Percentiles rank a stretch among this genome's conserved stretches.
Conservation (phyloP, 257 asterid species). For the Striga asiatica region DNA sequence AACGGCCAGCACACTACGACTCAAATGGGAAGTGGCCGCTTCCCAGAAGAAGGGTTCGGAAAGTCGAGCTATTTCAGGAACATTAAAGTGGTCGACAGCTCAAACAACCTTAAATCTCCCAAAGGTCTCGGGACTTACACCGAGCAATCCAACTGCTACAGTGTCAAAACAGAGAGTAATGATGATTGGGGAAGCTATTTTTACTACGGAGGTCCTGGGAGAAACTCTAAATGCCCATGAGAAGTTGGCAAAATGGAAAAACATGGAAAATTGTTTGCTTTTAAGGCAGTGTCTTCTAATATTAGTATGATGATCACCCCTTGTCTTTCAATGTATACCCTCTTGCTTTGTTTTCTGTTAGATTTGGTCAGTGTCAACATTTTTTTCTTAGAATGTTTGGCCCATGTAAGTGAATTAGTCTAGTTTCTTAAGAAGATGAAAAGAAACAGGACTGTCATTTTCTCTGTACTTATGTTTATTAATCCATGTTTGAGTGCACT, state of each 20-base stretch:
- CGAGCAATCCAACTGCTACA: slow-evolving; percentile 73
- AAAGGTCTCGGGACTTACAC: slow-evolving; percentile 63
- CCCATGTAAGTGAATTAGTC: no score
- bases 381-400: no score
- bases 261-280: background rate
- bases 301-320: slow-evolving; percentile 14
- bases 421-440: no score
- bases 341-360: background rate
- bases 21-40: slow-evolving; percentile 84
- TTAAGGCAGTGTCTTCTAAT: slow-evolving; percentile 27
- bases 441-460: no score
- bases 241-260: slow-evolving; percentile 7
- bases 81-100: slow-evolving; percentile 67
- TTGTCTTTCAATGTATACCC: background rate
- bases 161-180: slow-evolving; percentile 60
- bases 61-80: slow-evolving; percentile 75
- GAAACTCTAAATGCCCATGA: slow-evolving; percentile 59
- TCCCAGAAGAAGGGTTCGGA: slow-evolving; percentile 80
- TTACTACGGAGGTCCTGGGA: slow-evolving; percentile 89
- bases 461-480: no score
- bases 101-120: slow-evolving; percentile 64
- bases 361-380: no score
- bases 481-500: no score
- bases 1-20: slow-evolving; percentile 70
- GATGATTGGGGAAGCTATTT: slow-evolving; percentile 74